A percentile compares a stretch with the other conserved stretches of the same genome.
These are phyloP conservation scores for Tuber melanosporum DNA, from an alignment of 495 filamentous ascomycete species.

Conservation along the genomic window DNA sequence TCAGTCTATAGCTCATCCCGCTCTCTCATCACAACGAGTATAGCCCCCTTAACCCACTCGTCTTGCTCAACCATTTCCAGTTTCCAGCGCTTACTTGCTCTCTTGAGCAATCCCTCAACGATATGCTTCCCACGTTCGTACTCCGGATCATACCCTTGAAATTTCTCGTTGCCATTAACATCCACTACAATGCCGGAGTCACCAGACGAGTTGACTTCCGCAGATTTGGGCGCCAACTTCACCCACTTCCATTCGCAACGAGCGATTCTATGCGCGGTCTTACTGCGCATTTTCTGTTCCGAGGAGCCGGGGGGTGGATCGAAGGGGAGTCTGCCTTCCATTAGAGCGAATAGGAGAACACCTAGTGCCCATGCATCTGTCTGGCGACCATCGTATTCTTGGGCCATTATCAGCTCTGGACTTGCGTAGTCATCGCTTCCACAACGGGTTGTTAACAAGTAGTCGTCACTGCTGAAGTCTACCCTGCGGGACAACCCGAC, in stretches of 20 bases:
- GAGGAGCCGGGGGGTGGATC: constrained; percentile 71
- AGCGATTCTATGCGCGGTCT: constrained; percentile 88
- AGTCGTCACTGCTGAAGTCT: constrained; percentile 54
- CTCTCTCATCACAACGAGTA: constrained; percentile 64
- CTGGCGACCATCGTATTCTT: constrained; percentile 85
- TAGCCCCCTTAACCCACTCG: constrained; percentile 69
- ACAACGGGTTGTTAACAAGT: constrained; percentile 78
- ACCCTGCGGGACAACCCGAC: constrained; percentile 83
- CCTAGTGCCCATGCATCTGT: constrained; percentile 95
- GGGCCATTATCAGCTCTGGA: constrained; percentile 90
- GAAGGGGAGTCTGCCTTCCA: constrained; percentile 87
- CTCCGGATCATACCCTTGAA: constrained; percentile 52
- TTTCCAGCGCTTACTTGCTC: constrained; percentile 66
- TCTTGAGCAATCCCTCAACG: constrained; percentile 73
- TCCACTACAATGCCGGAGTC: constrained; percentile 38
- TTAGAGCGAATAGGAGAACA: constrained; percentile 84
- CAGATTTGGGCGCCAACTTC: constrained; percentile 54
- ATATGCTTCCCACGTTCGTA: constrained; percentile 68
- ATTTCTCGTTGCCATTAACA: constrained; percentile 49
- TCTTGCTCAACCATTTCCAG: constrained; percentile 63
- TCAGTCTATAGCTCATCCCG: constrained; percentile 51
- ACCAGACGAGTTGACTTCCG: constrained; percentile 14
- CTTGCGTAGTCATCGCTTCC: constrained; percentile 96
- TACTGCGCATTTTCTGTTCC: constrained; percentile 64
- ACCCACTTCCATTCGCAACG: constrained; percentile 92